phyloP scores from a whole-genome alignment of 257 asterid species.

The Nicotiana benthamiana region DNA sequence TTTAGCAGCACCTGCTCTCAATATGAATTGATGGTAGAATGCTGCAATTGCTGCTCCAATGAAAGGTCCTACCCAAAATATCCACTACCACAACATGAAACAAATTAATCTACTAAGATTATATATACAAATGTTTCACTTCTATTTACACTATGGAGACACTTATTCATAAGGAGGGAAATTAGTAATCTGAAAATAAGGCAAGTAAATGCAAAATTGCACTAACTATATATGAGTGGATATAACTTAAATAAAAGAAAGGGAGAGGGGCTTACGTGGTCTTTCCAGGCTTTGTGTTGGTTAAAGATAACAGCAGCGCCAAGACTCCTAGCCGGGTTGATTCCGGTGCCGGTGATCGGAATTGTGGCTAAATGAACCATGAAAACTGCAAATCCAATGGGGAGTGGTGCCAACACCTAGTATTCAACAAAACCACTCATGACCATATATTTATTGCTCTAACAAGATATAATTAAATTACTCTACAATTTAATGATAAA shows the following conservation, averaged over 20 bases:
- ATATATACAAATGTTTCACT: too few relatives aligned
- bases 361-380: conserved; percentile 80
- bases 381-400: conserved; percentile 75
- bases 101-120: not conserved
- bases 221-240: not conserved
- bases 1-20: conserved; percentile 73
- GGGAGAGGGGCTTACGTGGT: conserved; percentile 30
- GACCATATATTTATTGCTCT: not conserved
- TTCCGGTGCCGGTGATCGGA: conserved; percentile 75
- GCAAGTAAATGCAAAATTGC: not conserved
- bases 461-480: not conserved
- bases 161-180: too few relatives aligned
- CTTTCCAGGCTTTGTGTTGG: conserved; percentile 47
- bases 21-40: conserved; percentile 62
- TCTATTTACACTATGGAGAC: not conserved
- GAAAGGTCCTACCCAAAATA: conserved; percentile 76
- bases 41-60: conserved; percentile 72
- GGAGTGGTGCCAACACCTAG: conserved; percentile 80
- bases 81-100: conserved; percentile 41
- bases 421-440: not conserved
- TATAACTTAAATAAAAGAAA: too few relatives aligned
- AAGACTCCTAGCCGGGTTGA: conserved; percentile 80
- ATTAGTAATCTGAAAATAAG: too few relatives aligned
- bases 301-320: conserved; percentile 73
- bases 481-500: not conserved